Evolutionary conservation across 805 yeast genomes (phyloP).

Genomic region (Candida palmyrensis): DNA sequence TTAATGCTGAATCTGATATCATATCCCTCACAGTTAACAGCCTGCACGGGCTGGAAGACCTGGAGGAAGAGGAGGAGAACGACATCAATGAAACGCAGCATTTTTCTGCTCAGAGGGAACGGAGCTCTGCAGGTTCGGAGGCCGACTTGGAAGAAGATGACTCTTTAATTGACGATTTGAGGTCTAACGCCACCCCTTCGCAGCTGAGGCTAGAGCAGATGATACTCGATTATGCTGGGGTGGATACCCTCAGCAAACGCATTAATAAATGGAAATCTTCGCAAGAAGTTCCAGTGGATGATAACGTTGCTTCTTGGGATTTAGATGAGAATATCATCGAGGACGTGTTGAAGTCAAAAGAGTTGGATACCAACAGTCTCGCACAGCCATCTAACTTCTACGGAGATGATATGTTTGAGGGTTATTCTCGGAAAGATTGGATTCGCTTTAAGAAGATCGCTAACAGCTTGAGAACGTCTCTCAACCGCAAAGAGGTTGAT

Average conservation of each 20-base stretch:
- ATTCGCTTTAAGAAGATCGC: slow-evolving; percentile 5
- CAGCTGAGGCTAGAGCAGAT: slow-evolving; percentile 5
- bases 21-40: slow-evolving; percentile 15
- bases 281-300: slow-evolving; percentile 12
- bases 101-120: slow-evolving; percentile 1
- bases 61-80: slow-evolving; percentile 6
- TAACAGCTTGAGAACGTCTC: slow-evolving; percentile 4
- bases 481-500: slow-evolving; percentile 3
- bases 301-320: slow-evolving; percentile 34
- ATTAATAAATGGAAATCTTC: slow-evolving; percentile 17
- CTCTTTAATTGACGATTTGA: slow-evolving; percentile 6
- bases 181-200: slow-evolving; percentile 2
- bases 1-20: slow-evolving; percentile 19
- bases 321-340: slow-evolving; percentile 19
- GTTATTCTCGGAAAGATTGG: slow-evolving; percentile 5
- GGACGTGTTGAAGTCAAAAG: not conserved
- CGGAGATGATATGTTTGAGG: slow-evolving; percentile 7
- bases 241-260: slow-evolving; percentile 6
- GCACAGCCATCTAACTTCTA: slow-evolving; percentile 1
- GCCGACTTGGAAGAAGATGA: slow-evolving; percentile 8
- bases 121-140: slow-evolving; percentile 1
- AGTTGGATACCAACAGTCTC: not conserved
- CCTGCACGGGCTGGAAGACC: slow-evolving; percentile 4
- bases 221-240: not conserved
- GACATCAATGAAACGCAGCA: slow-evolving; percentile 1